A percentile compares a stretch with the other conserved stretches of the same genome.
Evolutionary conservation across 257 asterid genomes (phyloP).

Genomic region (Nicotiana otophora): DNA sequence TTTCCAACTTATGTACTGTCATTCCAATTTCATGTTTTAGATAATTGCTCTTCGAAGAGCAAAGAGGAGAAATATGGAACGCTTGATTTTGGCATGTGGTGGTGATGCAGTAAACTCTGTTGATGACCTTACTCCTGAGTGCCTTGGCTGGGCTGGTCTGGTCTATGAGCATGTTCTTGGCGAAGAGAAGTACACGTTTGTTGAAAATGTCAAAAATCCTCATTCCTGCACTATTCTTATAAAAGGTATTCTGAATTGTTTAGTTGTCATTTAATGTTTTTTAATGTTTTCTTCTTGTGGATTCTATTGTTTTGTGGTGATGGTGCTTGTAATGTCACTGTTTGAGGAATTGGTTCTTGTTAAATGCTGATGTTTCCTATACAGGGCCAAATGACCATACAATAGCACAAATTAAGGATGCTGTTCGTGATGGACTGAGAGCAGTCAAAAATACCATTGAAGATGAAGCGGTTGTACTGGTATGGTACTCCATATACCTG

Average conservation of each 20-base stretch:
- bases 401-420: conserved; percentile 99
- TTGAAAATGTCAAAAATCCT: conserved; percentile 92
- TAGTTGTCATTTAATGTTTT: background rate
- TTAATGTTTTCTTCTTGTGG: background rate
- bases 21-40: conserved; percentile 21
- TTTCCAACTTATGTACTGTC: background rate
- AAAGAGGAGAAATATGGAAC: conserved; percentile 93
- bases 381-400: conserved; percentile 98
- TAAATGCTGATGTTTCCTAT: conserved; percentile 12
- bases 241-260: conserved; percentile 52
- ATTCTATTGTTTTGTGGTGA: background rate
- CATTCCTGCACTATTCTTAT: conserved; percentile 92
- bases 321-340: background rate
- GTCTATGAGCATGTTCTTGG: conserved; percentile 98
- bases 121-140: conserved; percentile 79
- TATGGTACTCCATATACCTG: conserved; percentile 25
- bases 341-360: background rate
- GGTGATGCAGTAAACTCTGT: conserved; percentile 98
- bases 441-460: conserved; percentile 90
- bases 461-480: conserved; percentile 91
- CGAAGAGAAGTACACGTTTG: conserved; percentile 92
- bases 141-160: conserved; percentile 99
- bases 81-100: conserved; percentile 95
- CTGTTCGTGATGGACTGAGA: conserved; percentile 95
- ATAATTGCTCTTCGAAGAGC: conserved; percentile 95